phyloP scores from a whole-genome alignment of 2,329 filamentous ascomycete species.

The Hypoxylon sp. region DNA sequence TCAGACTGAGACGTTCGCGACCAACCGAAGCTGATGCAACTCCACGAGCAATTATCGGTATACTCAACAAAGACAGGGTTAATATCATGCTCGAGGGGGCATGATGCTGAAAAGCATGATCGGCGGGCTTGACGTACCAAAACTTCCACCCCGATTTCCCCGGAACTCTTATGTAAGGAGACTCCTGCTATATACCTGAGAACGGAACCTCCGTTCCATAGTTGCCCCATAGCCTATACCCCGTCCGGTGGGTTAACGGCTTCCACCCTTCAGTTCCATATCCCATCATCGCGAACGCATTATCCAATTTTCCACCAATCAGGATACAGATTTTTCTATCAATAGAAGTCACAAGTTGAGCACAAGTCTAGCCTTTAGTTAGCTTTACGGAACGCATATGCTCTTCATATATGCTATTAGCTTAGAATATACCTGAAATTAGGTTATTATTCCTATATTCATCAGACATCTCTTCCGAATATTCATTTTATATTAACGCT shows the following conservation, averaged over 20 bases:
- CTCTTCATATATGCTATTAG: background rate
- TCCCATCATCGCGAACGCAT: background rate
- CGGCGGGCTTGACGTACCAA: background rate
- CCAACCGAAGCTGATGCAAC: background rate
- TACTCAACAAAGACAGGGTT: background rate
- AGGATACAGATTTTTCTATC: background rate
- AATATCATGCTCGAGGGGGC: background rate
- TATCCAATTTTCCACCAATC: background rate
- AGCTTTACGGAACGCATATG: background rate
- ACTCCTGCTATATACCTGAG: background rate
- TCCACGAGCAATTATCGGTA: background rate
- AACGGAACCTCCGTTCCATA: background rate
- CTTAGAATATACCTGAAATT: background rate
- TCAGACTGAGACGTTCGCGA: background rate
- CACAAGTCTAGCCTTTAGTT: background rate
- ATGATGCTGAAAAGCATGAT: background rate
- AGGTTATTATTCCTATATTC: background rate
- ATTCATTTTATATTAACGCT: background rate
- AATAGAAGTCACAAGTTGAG: background rate
- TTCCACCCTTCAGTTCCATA: background rate
- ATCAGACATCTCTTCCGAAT: background rate
- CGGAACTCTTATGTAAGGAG: conserved; percentile 4
- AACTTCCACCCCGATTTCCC: background rate
- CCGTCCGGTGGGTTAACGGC: background rate
- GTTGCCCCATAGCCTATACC: background rate